Base-by-base conservation (phyloP, 805 yeast species). In the Metschnikowia amazonensis region DNA sequence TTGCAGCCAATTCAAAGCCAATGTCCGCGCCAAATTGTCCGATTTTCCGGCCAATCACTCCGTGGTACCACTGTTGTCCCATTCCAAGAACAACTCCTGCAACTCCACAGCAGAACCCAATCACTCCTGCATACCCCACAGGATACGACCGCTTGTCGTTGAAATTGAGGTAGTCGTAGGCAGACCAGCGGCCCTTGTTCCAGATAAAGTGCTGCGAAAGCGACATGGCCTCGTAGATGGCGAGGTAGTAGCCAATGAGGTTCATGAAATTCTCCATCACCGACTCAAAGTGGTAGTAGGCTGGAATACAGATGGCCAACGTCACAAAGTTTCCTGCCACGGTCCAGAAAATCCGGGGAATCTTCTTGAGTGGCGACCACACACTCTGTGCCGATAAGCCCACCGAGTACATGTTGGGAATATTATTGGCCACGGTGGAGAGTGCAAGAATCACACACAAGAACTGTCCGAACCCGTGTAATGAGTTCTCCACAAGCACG, bases 371-470 rank as follows among this genome's bases (percentile, higher is more conserved):
- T 52, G 79, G 80, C 46, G 85, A 79, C 86, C 92, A 86, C 58
- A 86, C 70, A 36, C 94, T 81, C 70, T 90, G 97, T 29, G 89
- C 89, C 53, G 89, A 82, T 60, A 90, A 75, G 33, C 89, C 90
- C 58, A 89, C 79, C 21, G 97, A 87, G 74, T 90, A 90, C 85
- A 89, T 82, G 74, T 89, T 89, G 66, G 97, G 97, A 65, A 89
- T 81, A 72, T 89, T 89, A 76, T 88, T 89, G 53, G 96, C 83
- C 46, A 90, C 84, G 27, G 96, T 88, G 27, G 96, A 87, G 54
- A 90, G 69, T 14, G 95, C 88, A 52, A 90, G 72, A 16, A 90
- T 25, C 27, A 90, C 97, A 67, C 90, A 80, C 67, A 90, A 82
- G 75, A 90, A 89, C 65, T 87, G 83, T 51, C 97, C 97, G 57